Evolutionary conservation across 208 protist species (phyloP).

Genomic region (Naegleria fowleri): DNA sequence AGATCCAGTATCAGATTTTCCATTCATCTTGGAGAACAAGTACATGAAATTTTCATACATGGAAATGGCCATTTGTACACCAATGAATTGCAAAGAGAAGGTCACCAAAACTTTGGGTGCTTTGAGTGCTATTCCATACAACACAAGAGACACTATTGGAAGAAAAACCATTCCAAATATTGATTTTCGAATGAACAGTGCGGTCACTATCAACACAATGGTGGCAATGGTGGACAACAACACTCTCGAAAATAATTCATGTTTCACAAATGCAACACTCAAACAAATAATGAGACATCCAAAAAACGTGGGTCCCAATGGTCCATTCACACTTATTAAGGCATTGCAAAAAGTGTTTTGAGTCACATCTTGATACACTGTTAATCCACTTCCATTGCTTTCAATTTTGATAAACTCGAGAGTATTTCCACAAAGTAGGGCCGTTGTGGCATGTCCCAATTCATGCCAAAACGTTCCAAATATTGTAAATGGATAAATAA

Average conservation of each 20-base stretch:
- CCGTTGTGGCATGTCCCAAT: neutral
- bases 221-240: neutral
- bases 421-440: neutral
- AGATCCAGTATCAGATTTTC: neutral
- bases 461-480: conserved; percentile 14
- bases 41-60: neutral
- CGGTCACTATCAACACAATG: neutral
- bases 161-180: neutral
- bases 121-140: neutral
- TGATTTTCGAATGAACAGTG: neutral
- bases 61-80: neutral
- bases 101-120: neutral
- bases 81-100: neutral
- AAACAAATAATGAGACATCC: neutral
- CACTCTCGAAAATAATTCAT: neutral
- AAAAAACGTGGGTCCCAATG: neutral
- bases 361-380: neutral
- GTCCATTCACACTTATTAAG: neutral
- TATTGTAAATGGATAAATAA: conserved; percentile 16
- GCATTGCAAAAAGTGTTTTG: neutral
- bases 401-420: neutral
- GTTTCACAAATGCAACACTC: neutral
- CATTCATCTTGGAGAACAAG: neutral
- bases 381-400: neutral
- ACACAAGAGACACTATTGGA: neutral